phyloP scores from a whole-genome alignment of 2,329 filamentous ascomycete genomes.

The Alternaria triticina region DNA sequence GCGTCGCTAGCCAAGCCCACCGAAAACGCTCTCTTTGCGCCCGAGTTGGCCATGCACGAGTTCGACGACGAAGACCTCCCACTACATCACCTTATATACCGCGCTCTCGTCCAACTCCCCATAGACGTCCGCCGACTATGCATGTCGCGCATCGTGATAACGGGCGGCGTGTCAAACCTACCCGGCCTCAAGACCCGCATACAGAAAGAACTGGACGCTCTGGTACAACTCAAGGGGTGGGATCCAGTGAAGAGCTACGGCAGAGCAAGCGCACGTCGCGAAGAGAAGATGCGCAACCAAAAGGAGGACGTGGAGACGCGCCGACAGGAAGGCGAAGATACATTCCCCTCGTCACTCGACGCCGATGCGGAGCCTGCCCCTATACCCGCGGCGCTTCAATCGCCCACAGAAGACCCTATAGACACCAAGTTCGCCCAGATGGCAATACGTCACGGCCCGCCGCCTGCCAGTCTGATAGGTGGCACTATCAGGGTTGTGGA shows the following conservation, averaged over 20 bases:
- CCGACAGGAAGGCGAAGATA: constrained; percentile 31
- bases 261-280: constrained; percentile 54
- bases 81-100: constrained; percentile 77
- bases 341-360: constrained; percentile 27
- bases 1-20: constrained; percentile 74
- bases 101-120: constrained; percentile 74
- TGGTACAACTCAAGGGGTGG: constrained; percentile 77
- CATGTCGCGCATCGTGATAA: constrained; percentile 87
- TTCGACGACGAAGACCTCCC: constrained; percentile 89
- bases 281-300: constrained; percentile 31
- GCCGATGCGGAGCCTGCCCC: constrained; percentile 11
- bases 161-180: constrained; percentile 79
- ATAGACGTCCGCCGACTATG: constrained; percentile 83
- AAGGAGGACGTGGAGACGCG: constrained; percentile 30
- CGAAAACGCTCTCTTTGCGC: constrained; percentile 75
- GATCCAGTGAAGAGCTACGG: constrained; percentile 75
- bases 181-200: constrained; percentile 80
- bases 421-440: constrained; percentile 63
- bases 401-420: constrained; percentile 63
- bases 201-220: constrained; percentile 72
- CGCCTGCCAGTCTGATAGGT: constrained; percentile 51
- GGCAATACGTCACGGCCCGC: constrained; percentile 50
- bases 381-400: constrained; percentile 50
- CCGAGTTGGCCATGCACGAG: constrained; percentile 57
- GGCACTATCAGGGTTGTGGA: constrained; percentile 71